Evolutionary conservation across 129 eudicot species (phyloP).

Genomic region (Lonicera japonica): DNA sequence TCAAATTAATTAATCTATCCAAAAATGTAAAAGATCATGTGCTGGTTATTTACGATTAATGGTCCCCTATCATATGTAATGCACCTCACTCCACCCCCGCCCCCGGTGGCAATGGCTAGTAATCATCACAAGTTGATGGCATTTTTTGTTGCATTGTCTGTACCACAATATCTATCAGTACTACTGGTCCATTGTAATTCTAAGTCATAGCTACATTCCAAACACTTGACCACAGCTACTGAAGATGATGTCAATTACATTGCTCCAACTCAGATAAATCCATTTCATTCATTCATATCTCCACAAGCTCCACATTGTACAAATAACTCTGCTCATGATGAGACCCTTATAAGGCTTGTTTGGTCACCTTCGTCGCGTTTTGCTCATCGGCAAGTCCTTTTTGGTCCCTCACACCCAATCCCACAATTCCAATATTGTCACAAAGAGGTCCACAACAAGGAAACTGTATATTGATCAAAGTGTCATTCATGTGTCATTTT

Average conservation of each 20-base stretch:
- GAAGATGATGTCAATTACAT: background rate
- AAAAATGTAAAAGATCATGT: too few relatives aligned
- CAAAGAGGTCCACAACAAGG: too few relatives aligned
- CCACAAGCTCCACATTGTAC: background rate
- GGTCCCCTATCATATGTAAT: too few relatives aligned
- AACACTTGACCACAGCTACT: too few relatives aligned
- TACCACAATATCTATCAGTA: too few relatives aligned
- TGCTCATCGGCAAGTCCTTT: slow-evolving; percentile 32
- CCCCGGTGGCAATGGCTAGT: slow-evolving; percentile 31
- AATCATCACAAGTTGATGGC: slow-evolving; percentile 41
- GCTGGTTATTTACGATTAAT: too few relatives aligned
- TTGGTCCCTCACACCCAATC: too few relatives aligned
- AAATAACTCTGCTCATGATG: background rate
- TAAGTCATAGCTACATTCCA: too few relatives aligned
- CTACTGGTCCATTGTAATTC: too few relatives aligned
- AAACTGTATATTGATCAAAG: too few relatives aligned
- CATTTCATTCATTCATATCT: background rate
- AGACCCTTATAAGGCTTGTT: slow-evolving; percentile 2
- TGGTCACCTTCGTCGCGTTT: slow-evolving; percentile 36
- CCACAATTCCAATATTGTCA: background rate
- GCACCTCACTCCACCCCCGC: background rate
- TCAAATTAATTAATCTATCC: too few relatives aligned
- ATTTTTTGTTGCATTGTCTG: slow-evolving; percentile 12
- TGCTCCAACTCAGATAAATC: slow-evolving; percentile 4
- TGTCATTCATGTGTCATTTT: too few relatives aligned